A percentile compares a stretch with the other conserved stretches of the same genome.
These are phyloP conservation scores for Kernera saxatilis DNA, from an alignment of 345 rosid genomes.

Conservation along the genomic window DNA sequence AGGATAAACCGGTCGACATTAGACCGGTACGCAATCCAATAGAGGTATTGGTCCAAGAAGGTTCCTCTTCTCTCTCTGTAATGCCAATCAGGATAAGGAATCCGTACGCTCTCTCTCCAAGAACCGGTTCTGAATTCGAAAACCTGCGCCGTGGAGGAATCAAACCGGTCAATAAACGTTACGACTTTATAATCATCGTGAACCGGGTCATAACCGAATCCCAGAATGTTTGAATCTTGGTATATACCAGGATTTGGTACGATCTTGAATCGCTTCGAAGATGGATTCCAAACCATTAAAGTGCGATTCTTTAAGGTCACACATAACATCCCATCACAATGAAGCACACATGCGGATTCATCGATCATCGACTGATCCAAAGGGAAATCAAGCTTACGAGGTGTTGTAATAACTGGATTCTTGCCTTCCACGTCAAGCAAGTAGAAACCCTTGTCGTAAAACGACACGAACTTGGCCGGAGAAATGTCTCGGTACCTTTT, in stretches of 20 bases:
- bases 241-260: conserved; percentile 20
- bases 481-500: neutral
- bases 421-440: conserved; percentile 25
- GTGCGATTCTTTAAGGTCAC: conserved; percentile 19
- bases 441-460: conserved; percentile 16
- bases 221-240: conserved; percentile 13
- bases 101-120: conserved; percentile 6
- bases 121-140: conserved; percentile 15
- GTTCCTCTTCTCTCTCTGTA: conserved; percentile 24
- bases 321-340: conserved; percentile 28
- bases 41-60: conserved; percentile 3
- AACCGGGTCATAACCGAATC: conserved; percentile 25
- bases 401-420: neutral
- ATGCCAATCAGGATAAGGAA: conserved; percentile 24
- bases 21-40: conserved; percentile 30
- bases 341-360: conserved; percentile 23
- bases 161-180: conserved; percentile 16
- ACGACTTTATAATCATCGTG: conserved; percentile 21
- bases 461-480: neutral
- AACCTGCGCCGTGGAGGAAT: neutral
- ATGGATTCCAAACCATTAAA: conserved; percentile 27
- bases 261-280: conserved; percentile 18
- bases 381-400: conserved; percentile 2
- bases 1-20: conserved; percentile 18
- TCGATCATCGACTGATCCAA: conserved; percentile 16